Conservation (phyloP, 2,329 filamentous ascomycete species). For the Colletotrichum brevisporum region DNA sequence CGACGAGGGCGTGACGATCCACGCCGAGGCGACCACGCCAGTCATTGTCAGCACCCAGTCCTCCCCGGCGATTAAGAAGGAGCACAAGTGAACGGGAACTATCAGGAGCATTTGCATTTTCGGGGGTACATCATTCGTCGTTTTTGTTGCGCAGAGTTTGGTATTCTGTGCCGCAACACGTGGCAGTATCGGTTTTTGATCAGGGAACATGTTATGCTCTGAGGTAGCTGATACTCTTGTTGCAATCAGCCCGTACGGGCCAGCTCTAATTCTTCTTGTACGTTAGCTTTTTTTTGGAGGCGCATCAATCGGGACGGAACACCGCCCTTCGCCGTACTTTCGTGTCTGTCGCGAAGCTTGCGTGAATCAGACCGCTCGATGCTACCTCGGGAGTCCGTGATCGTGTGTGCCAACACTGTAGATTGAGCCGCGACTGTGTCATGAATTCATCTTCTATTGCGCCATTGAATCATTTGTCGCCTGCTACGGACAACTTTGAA, state of each 20-base stretch:
- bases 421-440: no score
- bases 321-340: conserved; percentile 30
- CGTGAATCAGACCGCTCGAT: no score
- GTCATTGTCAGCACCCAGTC: conserved; percentile 62
- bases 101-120: conserved; percentile 39
- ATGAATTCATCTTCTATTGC: neutral
- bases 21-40: conserved; percentile 61
- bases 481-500: conserved; percentile 36
- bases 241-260: conserved; percentile 47
- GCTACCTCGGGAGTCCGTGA: no score
- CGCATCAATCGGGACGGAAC: conserved; percentile 25
- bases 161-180: conserved; percentile 36
- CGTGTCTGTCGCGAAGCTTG: neutral
- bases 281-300: conserved; percentile 53
- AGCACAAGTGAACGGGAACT: conserved; percentile 44
- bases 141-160: conserved; percentile 27
- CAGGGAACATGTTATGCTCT: conserved; percentile 54
- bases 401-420: no score
- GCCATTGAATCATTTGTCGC: conserved; percentile 18
- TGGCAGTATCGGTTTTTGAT: conserved; percentile 44
- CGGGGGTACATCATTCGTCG: conserved; percentile 37
- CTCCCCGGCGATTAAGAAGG: conserved; percentile 63
- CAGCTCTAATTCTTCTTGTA: conserved; percentile 56
- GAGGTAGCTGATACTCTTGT: conserved; percentile 52
- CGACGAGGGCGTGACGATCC: conserved; percentile 69